Conservation (phyloP, 148 eudicot species). For the Chenopodium album region DNA sequence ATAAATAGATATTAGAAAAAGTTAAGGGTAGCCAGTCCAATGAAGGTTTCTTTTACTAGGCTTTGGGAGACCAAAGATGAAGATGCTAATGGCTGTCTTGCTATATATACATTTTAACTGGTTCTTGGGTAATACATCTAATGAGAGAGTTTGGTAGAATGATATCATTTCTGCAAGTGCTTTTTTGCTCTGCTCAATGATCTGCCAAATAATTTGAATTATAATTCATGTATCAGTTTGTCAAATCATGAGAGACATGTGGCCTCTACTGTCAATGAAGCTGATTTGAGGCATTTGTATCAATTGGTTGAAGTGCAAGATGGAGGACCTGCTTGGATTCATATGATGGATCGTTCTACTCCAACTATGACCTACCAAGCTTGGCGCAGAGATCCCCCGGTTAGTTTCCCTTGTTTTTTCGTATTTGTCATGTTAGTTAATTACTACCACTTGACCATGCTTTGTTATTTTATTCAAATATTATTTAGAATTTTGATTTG, state of each 20-base stretch:
- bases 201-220: neutral
- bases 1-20: no score
- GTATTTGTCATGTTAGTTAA: neutral
- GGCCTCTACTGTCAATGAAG: slow-evolving; percentile 12
- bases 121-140: neutral
- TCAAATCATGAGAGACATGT: slow-evolving; percentile 2
- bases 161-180: neutral
- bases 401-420: neutral
- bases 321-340: slow-evolving; percentile 12
- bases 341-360: slow-evolving; percentile 14
- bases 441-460: neutral
- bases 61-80: neutral
- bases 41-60: neutral
- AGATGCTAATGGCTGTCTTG: neutral
- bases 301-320: slow-evolving; percentile 12
- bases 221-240: slow-evolving; percentile 1
- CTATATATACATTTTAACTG: neutral
- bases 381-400: slow-evolving; percentile 16
- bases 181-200: neutral
- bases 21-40: no score
- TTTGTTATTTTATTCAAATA: neutral
- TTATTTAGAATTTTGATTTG: neutral
- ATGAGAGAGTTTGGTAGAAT: neutral
- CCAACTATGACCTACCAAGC: slow-evolving; percentile 11
- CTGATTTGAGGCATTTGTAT: slow-evolving; percentile 10